Conservation (phyloP, 2,329 filamentous ascomycete genomes). For the Cladosporium sp. region DNA sequence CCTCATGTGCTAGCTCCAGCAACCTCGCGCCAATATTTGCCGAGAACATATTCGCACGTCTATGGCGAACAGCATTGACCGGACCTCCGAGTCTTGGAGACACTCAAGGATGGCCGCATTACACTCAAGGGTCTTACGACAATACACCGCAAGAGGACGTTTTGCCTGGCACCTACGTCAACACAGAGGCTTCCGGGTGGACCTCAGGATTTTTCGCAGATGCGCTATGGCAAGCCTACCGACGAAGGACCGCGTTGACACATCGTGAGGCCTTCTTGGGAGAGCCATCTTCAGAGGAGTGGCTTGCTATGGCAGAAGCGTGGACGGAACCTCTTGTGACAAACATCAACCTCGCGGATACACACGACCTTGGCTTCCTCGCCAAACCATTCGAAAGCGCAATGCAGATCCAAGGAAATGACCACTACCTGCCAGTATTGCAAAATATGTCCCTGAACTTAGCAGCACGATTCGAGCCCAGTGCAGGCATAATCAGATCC, state of each 20-base stretch:
- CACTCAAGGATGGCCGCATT: constrained; percentile 22
- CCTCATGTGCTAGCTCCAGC: neutral
- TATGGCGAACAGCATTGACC: constrained; percentile 22
- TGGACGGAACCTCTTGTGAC: constrained; percentile 23
- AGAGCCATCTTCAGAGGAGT: constrained; percentile 18
- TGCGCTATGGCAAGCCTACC: constrained; percentile 24
- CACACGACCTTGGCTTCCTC: constrained; percentile 24
- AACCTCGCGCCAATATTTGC: neutral
- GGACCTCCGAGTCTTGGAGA: constrained; percentile 15
- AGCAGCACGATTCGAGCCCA: constrained; percentile 21
- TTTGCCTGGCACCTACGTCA: constrained; percentile 19
- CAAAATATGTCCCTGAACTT: constrained; percentile 22
- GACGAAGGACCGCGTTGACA: constrained; percentile 2
- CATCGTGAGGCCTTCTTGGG: neutral
- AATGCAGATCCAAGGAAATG: constrained; percentile 18
- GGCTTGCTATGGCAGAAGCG: constrained; percentile 19
- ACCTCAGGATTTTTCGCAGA: constrained; percentile 24
- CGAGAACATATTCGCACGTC: constrained; percentile 23
- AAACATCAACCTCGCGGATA: constrained; percentile 22
- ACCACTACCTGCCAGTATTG: constrained; percentile 19
- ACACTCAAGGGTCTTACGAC: constrained; percentile 22
- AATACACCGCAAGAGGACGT: constrained; percentile 21
- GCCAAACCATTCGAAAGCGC: constrained; percentile 24
- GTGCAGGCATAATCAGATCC: constrained; percentile 22
- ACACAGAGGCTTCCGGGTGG: constrained; percentile 21